These are phyloP conservation scores for Aspergillus felis DNA, from an alignment of 2,329 filamentous ascomycete genomes.

Conservation along the genomic window DNA sequence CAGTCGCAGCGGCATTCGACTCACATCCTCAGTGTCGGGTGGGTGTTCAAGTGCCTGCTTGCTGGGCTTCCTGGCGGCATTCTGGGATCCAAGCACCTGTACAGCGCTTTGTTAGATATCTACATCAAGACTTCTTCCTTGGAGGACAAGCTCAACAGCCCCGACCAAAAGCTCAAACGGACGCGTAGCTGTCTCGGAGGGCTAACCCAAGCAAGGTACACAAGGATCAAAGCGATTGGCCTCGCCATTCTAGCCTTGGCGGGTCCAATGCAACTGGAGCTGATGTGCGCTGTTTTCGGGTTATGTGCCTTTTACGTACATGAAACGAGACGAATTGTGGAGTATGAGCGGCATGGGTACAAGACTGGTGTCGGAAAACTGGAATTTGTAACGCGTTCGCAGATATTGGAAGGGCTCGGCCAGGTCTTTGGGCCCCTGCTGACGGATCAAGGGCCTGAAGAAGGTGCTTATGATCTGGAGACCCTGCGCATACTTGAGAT, in stretches of 20 bases:
- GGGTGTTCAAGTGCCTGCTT: conserved; percentile 33
- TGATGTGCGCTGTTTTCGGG: conserved; percentile 40
- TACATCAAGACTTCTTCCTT: conserved; percentile 17
- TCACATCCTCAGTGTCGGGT: conserved; percentile 31
- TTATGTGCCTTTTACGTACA: conserved; percentile 30
- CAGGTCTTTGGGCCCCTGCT: conserved; percentile 33
- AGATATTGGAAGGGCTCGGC: conserved; percentile 27
- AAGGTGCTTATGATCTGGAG: conserved; percentile 3
- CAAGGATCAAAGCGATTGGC: conserved; percentile 31
- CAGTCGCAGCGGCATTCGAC: conserved; percentile 11
- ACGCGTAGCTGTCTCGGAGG: conserved; percentile 19
- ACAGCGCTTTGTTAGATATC: conserved; percentile 28
- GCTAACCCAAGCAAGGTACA: conserved; percentile 16
- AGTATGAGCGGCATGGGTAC: conserved; percentile 14
- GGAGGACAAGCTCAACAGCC: conserved; percentile 2
- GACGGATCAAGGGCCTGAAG: conserved; percentile 12
- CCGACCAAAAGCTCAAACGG: background rate
- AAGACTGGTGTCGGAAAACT: conserved; percentile 15
- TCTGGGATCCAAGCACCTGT: conserved; percentile 34
- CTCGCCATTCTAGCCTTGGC: conserved; percentile 37
- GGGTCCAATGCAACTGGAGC: conserved; percentile 35
- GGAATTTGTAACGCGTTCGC: conserved; percentile 18
- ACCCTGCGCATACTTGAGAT: conserved; percentile 19
- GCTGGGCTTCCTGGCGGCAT: conserved; percentile 37
- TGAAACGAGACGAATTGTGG: conserved; percentile 19